These are phyloP conservation scores for Mycocentrospora acerina DNA, from an alignment of 2,329 filamentous ascomycete species.

Conservation along the genomic window DNA sequence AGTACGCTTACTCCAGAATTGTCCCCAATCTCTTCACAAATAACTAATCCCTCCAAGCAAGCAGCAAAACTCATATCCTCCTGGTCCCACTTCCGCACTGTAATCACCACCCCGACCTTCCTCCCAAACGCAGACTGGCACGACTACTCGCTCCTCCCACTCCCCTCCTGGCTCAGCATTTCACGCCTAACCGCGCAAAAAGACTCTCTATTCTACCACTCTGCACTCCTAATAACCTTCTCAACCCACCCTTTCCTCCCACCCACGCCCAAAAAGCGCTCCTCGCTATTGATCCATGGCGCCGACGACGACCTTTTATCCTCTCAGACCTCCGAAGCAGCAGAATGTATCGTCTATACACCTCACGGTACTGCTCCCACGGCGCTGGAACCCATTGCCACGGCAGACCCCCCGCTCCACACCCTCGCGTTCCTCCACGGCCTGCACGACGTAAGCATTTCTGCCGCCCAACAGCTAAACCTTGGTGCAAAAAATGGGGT, in stretches of 20 bases:
- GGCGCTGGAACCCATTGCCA: conserved; percentile 49
- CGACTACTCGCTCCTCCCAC: conserved; percentile 44
- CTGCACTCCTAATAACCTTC: conserved; percentile 61
- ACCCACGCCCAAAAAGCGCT: conserved; percentile 32
- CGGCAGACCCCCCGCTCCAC: conserved; percentile 50
- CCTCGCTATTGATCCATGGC: conserved; percentile 33
- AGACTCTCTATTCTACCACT: conserved; percentile 60
- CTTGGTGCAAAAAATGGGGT: conserved; percentile 64
- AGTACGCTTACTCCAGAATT: conserved; percentile 19
- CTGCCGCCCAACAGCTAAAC: conserved; percentile 59
- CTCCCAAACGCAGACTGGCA: conserved; percentile 47
- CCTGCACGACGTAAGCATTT: conserved; percentile 61
- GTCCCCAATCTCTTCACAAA: neutral
- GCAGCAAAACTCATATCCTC: conserved; percentile 58
- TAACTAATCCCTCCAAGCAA: conserved; percentile 40
- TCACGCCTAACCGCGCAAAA: conserved; percentile 56
- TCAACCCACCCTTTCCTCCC: conserved; percentile 36
- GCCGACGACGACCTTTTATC: conserved; percentile 26
- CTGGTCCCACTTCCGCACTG: conserved; percentile 62
- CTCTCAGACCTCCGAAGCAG: conserved; percentile 22
- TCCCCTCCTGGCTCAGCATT: conserved; percentile 65
- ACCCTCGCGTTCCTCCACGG: conserved; percentile 65
- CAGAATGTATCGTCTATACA: conserved; percentile 63
- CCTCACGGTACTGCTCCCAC: conserved; percentile 60
- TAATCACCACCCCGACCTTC: conserved; percentile 55